Evolutionary conservation across 495 filamentous ascomycete species (phyloP), one percentile per base, ranked within the genome.

Genomic region (Neurospora sp.): DNA sequence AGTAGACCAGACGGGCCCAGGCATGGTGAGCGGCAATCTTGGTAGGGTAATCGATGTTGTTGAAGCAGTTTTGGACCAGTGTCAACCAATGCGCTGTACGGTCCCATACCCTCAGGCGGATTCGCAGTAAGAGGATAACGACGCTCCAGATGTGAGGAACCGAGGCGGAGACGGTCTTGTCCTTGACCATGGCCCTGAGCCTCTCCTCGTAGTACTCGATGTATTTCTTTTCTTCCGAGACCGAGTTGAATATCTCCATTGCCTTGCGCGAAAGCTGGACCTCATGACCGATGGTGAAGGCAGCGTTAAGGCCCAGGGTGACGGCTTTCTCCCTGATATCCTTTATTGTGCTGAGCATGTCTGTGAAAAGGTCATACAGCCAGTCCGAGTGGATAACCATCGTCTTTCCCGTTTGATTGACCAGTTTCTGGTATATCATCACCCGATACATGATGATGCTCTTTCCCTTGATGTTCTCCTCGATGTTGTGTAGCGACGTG

Each of bases 91-190:
- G 84, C 23, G 84, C 87, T 73, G 92, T 88, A 78, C 88, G 88
- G 70, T 90, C 86, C 93, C 93, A 98, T 73, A 87, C 84, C 39
- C 93, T 88, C 18, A 94, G 77, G 31, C 88, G 87, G 44, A 85
- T 86, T 66, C 91, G 88, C 39, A 97, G 84, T 27, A 97, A 88
- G 4, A 97, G 85, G 10, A 95, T 85, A 5, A 96, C 85, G 27
- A 92, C 86, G 69, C 90, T 92, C 95, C 95, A 99, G 39, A 98
- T 92, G 71, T 93, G 90, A 7, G 96, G 94, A n/a, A 96, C 93
- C 73, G 89, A 86, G 0, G 85, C 78, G 35, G 84, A 83, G 11
- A 88, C 88, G n/a, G 90, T 86, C 59, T 90, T 88, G 48, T 89
- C 86, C 35, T 86, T 84, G 46, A 92, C 81, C 88, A 97, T 92